These are phyloP conservation scores for Mycena indigotica DNA, from an alignment of 768 basidiomycete species.

Conservation along the genomic window DNA sequence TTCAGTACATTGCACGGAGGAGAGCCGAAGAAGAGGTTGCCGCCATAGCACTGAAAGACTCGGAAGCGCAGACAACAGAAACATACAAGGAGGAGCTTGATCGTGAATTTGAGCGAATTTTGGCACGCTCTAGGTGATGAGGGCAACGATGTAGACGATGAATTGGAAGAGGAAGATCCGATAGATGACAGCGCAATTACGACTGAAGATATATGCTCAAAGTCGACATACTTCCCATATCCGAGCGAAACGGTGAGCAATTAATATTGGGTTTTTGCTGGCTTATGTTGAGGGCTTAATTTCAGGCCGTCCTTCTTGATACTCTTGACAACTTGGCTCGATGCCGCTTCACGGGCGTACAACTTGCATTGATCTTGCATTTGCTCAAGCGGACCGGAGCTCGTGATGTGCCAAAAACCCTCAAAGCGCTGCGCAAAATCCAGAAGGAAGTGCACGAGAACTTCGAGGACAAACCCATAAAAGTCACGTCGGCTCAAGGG, in stretches of 20 bases:
- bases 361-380: constrained; percentile 37
- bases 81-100: no score
- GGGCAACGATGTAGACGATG: neutral
- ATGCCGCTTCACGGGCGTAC: constrained; percentile 29
- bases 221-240: neutral
- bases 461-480: constrained; percentile 13
- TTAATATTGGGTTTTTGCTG: neutral
- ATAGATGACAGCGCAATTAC: neutral
- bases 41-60: neutral
- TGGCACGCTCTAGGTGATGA: neutral
- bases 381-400: constrained; percentile 30
- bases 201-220: no score
- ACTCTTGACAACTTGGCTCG: constrained; percentile 35
- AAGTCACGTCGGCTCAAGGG: constrained; percentile 12
- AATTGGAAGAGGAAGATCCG: neutral
- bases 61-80: neutral
- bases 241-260: neutral
- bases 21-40: neutral
- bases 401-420: constrained; percentile 32
- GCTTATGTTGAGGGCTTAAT: neutral
- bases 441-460: constrained; percentile 22
- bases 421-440: constrained; percentile 25
- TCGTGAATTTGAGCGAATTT: neutral
- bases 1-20: neutral
- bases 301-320: constrained; percentile 26